Evolutionary conservation across 2,329 filamentous ascomycete species (phyloP).

Genomic region (Taxawa tesnikishii): DNA sequence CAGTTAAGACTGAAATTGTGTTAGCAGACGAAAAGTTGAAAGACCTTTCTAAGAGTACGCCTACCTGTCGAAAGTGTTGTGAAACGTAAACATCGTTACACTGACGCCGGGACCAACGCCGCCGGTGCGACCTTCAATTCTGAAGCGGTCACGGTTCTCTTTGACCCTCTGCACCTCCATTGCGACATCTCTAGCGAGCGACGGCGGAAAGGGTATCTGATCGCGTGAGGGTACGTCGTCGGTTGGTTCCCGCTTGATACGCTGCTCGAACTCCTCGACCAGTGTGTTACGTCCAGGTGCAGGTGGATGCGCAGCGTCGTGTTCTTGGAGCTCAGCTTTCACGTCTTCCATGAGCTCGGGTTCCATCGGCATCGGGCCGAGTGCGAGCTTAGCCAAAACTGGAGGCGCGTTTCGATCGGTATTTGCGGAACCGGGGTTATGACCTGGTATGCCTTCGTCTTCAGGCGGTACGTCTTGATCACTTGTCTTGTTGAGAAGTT

Average conservation of each 20-base stretch:
- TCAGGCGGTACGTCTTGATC: slow-evolving; percentile 49
- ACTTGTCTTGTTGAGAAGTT: slow-evolving; percentile 42
- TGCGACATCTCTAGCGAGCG: slow-evolving; percentile 76
- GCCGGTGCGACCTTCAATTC: slow-evolving; percentile 71
- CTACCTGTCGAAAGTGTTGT: slow-evolving; percentile 84
- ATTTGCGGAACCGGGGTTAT: slow-evolving; percentile 52
- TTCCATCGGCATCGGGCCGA: slow-evolving; percentile 78
- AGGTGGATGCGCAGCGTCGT: slow-evolving; percentile 68
- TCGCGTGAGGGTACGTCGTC: slow-evolving; percentile 63
- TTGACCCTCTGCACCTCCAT: slow-evolving; percentile 91
- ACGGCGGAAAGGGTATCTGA: slow-evolving; percentile 76
- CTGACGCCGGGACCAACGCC: slow-evolving; percentile 75
- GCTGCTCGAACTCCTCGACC: slow-evolving; percentile 76
- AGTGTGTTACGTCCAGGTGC: slow-evolving; percentile 58
- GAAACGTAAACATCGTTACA: slow-evolving; percentile 95
- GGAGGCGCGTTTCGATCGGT: slow-evolving; percentile 46
- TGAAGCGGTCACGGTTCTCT: slow-evolving; percentile 85
- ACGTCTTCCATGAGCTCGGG: slow-evolving; percentile 72
- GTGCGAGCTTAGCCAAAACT: slow-evolving; percentile 51
- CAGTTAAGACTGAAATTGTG: slow-evolving; percentile 57
- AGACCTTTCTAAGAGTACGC: slow-evolving; percentile 1
- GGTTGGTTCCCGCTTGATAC: slow-evolving; percentile 79
- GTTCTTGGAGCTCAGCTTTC: slow-evolving; percentile 72
- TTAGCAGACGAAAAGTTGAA: slow-evolving; percentile 11
- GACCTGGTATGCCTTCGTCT: slow-evolving; percentile 57